Conservation (phyloP, 2,329 filamentous ascomycete species). For the Aureobasidium sp. region DNA sequence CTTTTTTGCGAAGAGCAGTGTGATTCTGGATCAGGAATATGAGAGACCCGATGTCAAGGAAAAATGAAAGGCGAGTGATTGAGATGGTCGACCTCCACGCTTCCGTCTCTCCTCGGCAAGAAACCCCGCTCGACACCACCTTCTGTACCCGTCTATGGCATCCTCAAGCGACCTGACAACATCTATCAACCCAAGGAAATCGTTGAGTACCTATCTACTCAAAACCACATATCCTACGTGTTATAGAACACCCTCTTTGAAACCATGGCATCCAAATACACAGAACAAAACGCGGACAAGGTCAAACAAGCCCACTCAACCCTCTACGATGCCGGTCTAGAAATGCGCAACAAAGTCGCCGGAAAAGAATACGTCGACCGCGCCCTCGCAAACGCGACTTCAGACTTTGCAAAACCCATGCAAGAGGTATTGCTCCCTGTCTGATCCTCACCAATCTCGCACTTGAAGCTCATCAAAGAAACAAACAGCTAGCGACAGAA, state of each 20-base stretch:
- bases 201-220: too few species aligned
- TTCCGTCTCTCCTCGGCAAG: neutral
- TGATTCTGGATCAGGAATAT: too few species aligned
- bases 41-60: too few species aligned
- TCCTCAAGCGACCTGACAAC: neutral
- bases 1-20: too few species aligned
- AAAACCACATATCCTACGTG: neutral
- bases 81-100: neutral
- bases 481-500: conserved; percentile 44
- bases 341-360: conserved; percentile 52
- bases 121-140: neutral
- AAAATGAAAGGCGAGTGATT: neutral
- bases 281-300: conserved; percentile 7
- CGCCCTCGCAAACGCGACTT: conserved; percentile 47
- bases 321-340: conserved; percentile 53
- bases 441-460: too few species aligned
- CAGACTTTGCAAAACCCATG: conserved; percentile 51
- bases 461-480: neutral
- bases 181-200: neutral
- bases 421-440: conserved; percentile 41
- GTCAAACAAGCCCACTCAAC: conserved; percentile 39
- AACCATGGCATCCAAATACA: neutral
- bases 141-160: neutral
- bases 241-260: neutral
- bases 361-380: conserved; percentile 54